Evolutionary conservation across 75 land plant species (phyloP).

Genomic region (Sequoiadendron giganteum): DNA sequence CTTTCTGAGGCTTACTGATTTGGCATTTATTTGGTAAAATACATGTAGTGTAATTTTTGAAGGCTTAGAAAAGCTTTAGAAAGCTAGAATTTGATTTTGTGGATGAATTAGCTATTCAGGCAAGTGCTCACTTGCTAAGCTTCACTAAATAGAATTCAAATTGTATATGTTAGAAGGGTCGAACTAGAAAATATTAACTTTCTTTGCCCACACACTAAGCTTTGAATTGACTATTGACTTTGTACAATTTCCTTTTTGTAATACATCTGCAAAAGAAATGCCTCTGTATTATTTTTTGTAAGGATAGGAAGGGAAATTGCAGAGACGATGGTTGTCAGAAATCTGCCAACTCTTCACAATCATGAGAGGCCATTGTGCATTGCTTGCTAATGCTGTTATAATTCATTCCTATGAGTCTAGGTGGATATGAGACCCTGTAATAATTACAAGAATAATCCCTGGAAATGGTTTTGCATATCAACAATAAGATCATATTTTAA

Average conservation of each 20-base stretch:
- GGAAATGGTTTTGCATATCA: not conserved
- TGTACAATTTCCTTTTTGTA: not conserved
- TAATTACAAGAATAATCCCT: not conserved
- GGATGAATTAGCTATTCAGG: too few relatives aligned
- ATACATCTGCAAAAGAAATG: not conserved
- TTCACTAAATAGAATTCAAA: too few relatives aligned
- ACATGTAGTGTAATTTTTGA: not conserved
- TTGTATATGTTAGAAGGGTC: not conserved
- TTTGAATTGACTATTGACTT: not conserved
- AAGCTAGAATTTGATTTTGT: not conserved
- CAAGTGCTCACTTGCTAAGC: too few relatives aligned
- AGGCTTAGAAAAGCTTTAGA: not conserved
- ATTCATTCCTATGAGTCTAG: not conserved
- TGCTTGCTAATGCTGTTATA: not conserved
- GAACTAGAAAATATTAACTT: not conserved
- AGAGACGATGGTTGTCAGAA: too few relatives aligned
- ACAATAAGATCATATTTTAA: not conserved
- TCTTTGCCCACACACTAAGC: not conserved
- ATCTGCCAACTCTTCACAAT: not conserved
- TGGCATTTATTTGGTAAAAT: not conserved
- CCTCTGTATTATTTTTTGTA: not conserved
- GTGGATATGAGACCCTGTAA: not conserved
- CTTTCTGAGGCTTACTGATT: not conserved
- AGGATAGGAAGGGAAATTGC: too few relatives aligned
- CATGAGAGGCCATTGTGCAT: not conserved